Base-by-base conservation (phyloP, 2,329 filamentous ascomycete genomes). In the Aureobasidium mangrovei region DNA sequence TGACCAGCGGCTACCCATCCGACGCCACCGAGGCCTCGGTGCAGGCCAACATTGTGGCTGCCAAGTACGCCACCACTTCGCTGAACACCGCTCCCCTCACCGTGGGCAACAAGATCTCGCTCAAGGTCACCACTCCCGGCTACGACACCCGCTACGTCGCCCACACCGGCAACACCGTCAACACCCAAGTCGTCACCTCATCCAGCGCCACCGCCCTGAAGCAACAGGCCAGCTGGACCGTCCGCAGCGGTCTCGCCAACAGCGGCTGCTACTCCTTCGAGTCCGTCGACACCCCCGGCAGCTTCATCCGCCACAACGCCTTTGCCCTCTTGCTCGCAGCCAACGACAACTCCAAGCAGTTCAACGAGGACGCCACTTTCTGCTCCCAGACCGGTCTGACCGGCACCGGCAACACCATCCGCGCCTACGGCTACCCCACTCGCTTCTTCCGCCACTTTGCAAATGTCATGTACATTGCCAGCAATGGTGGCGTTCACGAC, bases 291-390 rank as follows among this genome's bases (percentile, higher is more conserved):
- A 75, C 75, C 0, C 69, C 81, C 1, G 81, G 81, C 3, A 80
- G 75, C 67, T 85, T 72, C 63, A 70, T 84, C 4, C 72, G 81
- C 0, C 81, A 84, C 68, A 71, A 65, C 57, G 62, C 76, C 65
- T 84, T 81, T 49, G 70, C 26, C 29, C 75, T 84, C 0, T 44
- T 65, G 33, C 59, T 84, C 43, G 65, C 70, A 40, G 71, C 74
- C 55, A 74, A 76, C 58, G 81, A 84, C 57, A 74, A 74, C 53
- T 71, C 70, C 54, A 81, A 83, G 70, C 67, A 70, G 49, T 82
- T 84, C 67, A 36, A 67, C 3, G 80, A 84, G 60, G 81, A 84
- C 45, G 79, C 81, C 6, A 84, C 82, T 0, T 84, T 84, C 66
- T 84, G 82, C 62, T 71, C 79, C 0, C 72, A 77, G 63, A 56